Base-by-base conservation (phyloP, 2,329 filamentous ascomycete species). In the Cercospora berteroae region DNA sequence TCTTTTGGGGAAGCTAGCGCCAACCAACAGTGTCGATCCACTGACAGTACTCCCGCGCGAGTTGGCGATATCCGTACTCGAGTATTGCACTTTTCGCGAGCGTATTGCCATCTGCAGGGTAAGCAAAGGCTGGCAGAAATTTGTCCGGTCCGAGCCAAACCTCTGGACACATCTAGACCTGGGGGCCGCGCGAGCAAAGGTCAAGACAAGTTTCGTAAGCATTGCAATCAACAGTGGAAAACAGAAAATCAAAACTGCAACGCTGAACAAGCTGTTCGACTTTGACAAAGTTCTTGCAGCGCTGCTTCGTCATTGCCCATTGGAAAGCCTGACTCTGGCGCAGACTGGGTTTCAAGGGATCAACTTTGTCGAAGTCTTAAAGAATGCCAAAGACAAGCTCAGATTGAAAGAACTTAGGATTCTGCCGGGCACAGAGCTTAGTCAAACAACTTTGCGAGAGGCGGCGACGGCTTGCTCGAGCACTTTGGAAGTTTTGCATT, bases 161-260 rank as follows among this genome's bases (percentile, higher is more conserved):
- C 77, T 87, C 1, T 87, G 87, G 85, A 79, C 78, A 66, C 76
- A 84, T 66, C 75, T 89, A 10, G 86, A 88, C 69, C 79, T 89
- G 8, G 81, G 81, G 2, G 75, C 74, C 3, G 82, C 83, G 5
- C 79, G 75, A 69, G 77, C 78, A 3, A 57, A 72, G 23, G 81
- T 87, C 3, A 74, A 73, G n/a, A 77, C 76, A 5, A 69, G 67
- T 10, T 84, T 83, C 65, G 70, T 84, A 52, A 80, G 78, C 64
- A 76, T 76, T 5, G 81, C 81, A 4, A 80, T 84, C 60, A 78
- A 79, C 57, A 75, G 74, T 20, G 81, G 80, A 2, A 71, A 79
- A 8, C 65, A 73, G 23, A 77, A 77, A 31, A 72, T 83, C n/a
- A 76, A 71, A 0, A 72, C 72, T 7, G 78, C 75, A 2, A 77